Evolutionary conservation across 2,329 filamentous ascomycete genomes (phyloP).

Genomic region (Fusarium sulawesiense): DNA sequence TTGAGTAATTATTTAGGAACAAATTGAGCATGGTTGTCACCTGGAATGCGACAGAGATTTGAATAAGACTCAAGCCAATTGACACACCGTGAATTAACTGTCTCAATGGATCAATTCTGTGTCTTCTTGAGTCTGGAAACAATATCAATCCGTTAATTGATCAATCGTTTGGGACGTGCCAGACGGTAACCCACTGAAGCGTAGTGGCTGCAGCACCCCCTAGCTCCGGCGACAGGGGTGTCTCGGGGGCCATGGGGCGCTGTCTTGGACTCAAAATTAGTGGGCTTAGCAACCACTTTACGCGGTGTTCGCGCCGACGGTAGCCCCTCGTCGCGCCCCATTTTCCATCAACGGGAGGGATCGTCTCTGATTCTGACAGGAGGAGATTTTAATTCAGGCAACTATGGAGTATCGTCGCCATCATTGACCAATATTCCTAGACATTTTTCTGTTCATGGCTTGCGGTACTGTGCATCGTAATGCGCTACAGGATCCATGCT

Average conservation of each 20-base stretch:
- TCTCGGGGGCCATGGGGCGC: conserved; percentile 10
- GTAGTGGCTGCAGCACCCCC: conserved; percentile 35
- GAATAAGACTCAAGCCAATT: not conserved
- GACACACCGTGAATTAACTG: not conserved
- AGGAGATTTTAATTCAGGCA: conserved; percentile 47
- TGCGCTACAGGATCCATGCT: conserved; percentile 18
- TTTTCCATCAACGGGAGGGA: conserved; percentile 42
- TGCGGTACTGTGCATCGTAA: conserved; percentile 14
- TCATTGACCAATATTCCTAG: conserved; percentile 35
- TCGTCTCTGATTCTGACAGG: conserved; percentile 39
- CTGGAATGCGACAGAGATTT: not conserved
- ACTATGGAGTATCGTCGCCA: conserved; percentile 46
- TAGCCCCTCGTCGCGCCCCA: conserved; percentile 47
- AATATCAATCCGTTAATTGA: conserved; percentile 15
- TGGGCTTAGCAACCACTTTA: conserved; percentile 46
- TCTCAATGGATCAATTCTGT: conserved; percentile 32
- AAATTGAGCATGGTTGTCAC: not conserved
- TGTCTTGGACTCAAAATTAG: conserved; percentile 43
- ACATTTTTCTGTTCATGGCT: conserved; percentile 26
- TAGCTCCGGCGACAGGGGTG: conserved; percentile 36
- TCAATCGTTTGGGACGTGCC: conserved; percentile 31
- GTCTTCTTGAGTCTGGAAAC: conserved; percentile 16
- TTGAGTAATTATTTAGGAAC: not conserved
- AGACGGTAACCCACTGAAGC: conserved; percentile 27
- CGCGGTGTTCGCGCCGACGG: conserved; percentile 43